A percentile compares a stretch with the other conserved stretches of the same genome.
These are phyloP conservation scores for Ascobolus immersus DNA, from an alignment of 495 filamentous ascomycete genomes.

Conservation along the genomic window DNA sequence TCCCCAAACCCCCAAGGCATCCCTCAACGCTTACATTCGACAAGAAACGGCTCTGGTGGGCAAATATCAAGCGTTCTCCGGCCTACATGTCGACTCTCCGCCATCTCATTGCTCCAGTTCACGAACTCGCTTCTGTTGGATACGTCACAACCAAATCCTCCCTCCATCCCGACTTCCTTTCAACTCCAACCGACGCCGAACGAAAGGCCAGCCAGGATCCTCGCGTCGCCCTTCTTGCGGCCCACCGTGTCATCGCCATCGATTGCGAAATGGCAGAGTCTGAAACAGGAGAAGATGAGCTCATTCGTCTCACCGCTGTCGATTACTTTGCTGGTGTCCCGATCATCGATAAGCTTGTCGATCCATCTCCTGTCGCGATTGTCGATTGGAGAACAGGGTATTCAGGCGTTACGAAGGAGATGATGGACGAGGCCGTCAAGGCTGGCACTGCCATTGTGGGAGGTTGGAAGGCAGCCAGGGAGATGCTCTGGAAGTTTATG, in stretches of 20 bases:
- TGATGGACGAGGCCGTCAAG: constrained; percentile 16
- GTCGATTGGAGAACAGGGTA: constrained; percentile 19
- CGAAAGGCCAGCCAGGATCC: constrained; percentile 11
- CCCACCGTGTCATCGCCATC: no score
- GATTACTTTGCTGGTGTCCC: constrained; percentile 22
- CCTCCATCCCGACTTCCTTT: constrained; percentile 1
- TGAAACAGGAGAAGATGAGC: constrained; percentile 14
- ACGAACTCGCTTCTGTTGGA: no score
- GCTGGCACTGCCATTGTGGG: no score
- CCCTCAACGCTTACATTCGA: no score
- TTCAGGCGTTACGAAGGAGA: constrained; percentile 17
- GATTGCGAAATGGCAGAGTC: constrained; percentile 27
- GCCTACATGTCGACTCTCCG: no score
- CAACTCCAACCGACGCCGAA: background rate
- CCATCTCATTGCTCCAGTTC: no score
- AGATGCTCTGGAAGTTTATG: constrained; percentile 9
- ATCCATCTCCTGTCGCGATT: constrained; percentile 18
- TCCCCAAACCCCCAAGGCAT: no score
- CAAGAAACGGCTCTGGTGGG: no score
- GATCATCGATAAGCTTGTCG: constrained; percentile 22
- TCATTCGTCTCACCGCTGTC: constrained; percentile 21
- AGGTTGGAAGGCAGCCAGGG: constrained; percentile 8
- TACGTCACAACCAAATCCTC: no score
- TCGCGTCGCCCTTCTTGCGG: no score
- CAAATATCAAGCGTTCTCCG: no score